A percentile compares a stretch with the other conserved stretches of the same genome.
phyloP scores from a whole-genome alignment of 352 stramenopile genomes.

The Phytophthora kernoviae region DNA sequence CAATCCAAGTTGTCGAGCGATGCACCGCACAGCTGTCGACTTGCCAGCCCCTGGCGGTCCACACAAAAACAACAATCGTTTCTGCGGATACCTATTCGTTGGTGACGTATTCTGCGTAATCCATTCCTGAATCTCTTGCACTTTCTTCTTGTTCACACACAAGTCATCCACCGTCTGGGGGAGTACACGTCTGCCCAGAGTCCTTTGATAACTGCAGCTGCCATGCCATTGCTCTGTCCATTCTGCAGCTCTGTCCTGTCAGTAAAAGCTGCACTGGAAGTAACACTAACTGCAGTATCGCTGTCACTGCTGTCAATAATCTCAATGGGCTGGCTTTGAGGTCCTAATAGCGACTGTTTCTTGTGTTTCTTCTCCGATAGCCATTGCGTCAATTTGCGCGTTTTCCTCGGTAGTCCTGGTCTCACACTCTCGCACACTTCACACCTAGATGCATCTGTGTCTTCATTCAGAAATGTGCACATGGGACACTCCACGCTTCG shows the following conservation, averaged over 20 bases:
- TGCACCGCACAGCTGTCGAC: constrained; percentile 72
- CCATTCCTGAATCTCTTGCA: constrained; percentile 75
- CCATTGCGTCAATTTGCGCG: constrained; percentile 49
- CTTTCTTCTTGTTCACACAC: constrained; percentile 86
- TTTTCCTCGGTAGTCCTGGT: constrained; percentile 24
- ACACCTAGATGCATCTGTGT: constrained; percentile 23
- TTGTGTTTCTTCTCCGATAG: constrained; percentile 25
- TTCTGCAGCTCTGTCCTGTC: background rate
- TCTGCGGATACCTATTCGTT: constrained; percentile 17
- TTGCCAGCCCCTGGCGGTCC: constrained; percentile 83
- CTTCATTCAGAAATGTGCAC: constrained; percentile 59
- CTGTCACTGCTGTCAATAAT: constrained; percentile 46
- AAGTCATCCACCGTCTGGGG: constrained; percentile 62
- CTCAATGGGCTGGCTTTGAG: constrained; percentile 17
- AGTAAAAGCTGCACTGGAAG: constrained; percentile 3
- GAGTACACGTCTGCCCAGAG: constrained; percentile 62
- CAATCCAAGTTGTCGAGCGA: constrained; percentile 53
- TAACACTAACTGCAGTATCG: constrained; percentile 13
- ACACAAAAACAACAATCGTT: constrained; percentile 81
- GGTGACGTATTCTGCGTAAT: constrained; percentile 35
- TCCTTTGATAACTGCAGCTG: constrained; percentile 3
- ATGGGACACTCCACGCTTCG: constrained; percentile 37
- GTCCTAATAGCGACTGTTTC: constrained; percentile 7
- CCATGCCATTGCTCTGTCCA: constrained; percentile 7
- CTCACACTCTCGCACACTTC: constrained; percentile 49